Base-by-base conservation (phyloP, 148 eudicot genomes). In the Bassia scoparia region DNA sequence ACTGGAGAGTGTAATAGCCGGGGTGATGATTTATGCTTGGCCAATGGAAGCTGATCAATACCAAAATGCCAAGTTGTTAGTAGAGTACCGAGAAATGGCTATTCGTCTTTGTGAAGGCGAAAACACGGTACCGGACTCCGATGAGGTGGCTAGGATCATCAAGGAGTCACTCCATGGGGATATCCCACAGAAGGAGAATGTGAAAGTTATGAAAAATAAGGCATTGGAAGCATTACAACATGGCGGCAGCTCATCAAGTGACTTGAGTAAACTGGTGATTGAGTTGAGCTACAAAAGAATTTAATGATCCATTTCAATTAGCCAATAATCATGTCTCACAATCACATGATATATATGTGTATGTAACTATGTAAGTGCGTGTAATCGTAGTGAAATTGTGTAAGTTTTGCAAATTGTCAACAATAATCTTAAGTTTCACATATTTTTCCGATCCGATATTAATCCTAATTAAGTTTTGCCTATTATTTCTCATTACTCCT, bases 41-140 rank as follows among this genome's bases (percentile, higher is more conserved):
- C 93, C 97, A 7, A 74, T 85, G 83, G 86, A 82, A n/a, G 86
- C 86, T 0, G 97, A 89, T 70, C 97, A 92, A 23, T 88, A 73
- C 59, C 15, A 74, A 3, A 78, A 89, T 56, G 91, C 89, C 0
- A 78, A 72, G 64, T 41, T 87, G 24, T 30, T 92, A 61, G 95
- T 87, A 12, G 91, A 92, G 11, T 61, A 82, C 48, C 24, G 60
- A 72, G 89, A 80, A 1, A 72, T 70, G n/a, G 97, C 85, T 0
- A 75, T 87, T 4, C 75, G 68, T 26, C 60, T 81, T 10, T 79
- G 83, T 44, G 86, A 82, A 26, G 89, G 89, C 0, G 79, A 13
- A 13, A 38, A 83, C 21, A 78, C 78, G 4, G 85, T 85, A 17
- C 97, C 97, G 2, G 83, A 86, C 38, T 18, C 84, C 2, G 67